A percentile compares a stretch with the other conserved stretches of the same genome.
Evolutionary conservation across 305 asterid genomes (phyloP).

Genomic region (Nicotiana rustica): DNA sequence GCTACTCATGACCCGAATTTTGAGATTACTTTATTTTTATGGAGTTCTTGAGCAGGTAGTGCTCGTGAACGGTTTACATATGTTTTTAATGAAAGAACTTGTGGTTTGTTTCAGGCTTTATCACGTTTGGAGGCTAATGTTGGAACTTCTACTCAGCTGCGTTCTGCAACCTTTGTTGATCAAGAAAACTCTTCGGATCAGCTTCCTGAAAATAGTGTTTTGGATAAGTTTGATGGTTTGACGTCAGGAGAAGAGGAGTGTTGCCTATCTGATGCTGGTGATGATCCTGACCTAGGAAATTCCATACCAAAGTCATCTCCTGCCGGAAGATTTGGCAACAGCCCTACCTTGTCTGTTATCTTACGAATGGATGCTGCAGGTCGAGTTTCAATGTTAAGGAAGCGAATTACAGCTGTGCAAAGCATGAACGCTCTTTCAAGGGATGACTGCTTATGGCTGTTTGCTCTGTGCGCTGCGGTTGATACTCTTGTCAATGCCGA

Average conservation of each 20-base stretch:
- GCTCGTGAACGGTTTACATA: background rate
- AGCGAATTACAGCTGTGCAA: slow-evolving; percentile 58
- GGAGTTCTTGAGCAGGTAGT: slow-evolving; percentile 16
- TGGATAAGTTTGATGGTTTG: slow-evolving; percentile 46
- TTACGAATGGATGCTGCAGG: slow-evolving; percentile 70
- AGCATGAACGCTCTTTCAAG: slow-evolving; percentile 47
- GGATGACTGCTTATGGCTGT: slow-evolving; percentile 73
- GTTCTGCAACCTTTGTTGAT: slow-evolving; percentile 2
- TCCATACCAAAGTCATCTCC: slow-evolving; percentile 34
- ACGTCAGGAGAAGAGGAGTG: slow-evolving; percentile 44
- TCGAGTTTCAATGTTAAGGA: slow-evolving; percentile 71
- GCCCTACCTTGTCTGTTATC: slow-evolving; percentile 66
- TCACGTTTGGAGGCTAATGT: slow-evolving; percentile 49
- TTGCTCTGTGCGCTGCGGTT: slow-evolving; percentile 76
- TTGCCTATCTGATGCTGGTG: slow-evolving; percentile 40
- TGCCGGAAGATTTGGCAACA: slow-evolving; percentile 37
- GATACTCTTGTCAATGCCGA: slow-evolving; percentile 83
- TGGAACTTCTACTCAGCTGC: slow-evolving; percentile 38
- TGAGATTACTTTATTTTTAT: background rate
- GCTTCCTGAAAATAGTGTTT: slow-evolving; percentile 46
- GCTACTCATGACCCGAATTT: background rate
- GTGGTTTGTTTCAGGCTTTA: slow-evolving; percentile 57
- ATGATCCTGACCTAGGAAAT: slow-evolving; percentile 40
- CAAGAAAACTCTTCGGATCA: slow-evolving; percentile 43
- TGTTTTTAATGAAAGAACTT: background rate